Evolutionary conservation across 2,329 filamentous ascomycete species (phyloP).

Genomic region (Pleochaeta shiraiana): DNA sequence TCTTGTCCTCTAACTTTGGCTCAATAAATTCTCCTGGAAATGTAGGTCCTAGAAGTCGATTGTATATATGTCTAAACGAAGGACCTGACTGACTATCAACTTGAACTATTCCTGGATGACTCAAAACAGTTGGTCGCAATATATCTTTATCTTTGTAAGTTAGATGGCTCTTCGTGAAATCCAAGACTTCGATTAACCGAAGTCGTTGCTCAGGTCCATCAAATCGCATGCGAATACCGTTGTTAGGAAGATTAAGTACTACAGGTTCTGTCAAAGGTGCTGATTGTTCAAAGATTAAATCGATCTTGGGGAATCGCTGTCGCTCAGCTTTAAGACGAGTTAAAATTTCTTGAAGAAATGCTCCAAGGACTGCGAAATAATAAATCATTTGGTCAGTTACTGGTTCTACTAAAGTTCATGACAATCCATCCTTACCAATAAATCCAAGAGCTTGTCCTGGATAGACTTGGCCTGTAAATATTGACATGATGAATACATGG

Average conservation of each 20-base stretch:
- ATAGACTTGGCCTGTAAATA: conserved; percentile 38
- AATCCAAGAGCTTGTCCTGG: conserved; percentile 36
- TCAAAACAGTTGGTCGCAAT: conserved; percentile 34
- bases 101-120: conserved; percentile 13
- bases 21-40: conserved; percentile 85
- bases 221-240: conserved; percentile 78
- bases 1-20: conserved; percentile 28
- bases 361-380: conserved; percentile 48
- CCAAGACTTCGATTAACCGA: conserved; percentile 71
- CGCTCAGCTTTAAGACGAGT: conserved; percentile 77
- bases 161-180: conserved; percentile 70
- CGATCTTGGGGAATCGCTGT: conserved; percentile 58
- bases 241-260: conserved; percentile 53
- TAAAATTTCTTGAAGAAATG: conserved; percentile 75
- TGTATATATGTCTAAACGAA: conserved; percentile 75
- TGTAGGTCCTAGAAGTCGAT: conserved; percentile 77
- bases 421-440: conserved; percentile 14
- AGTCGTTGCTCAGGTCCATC: conserved; percentile 85
- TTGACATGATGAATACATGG: conserved; percentile 20
- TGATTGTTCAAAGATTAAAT: conserved; percentile 58
- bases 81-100: conserved; percentile 32
- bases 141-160: conserved; percentile 67
- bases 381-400: conserved; percentile 4
- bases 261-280: conserved; percentile 57
- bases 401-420: not conserved